A percentile compares a stretch with the other conserved stretches of the same genome.
phyloP scores from a whole-genome alignment of 108 stramenopile species.

The Nannochloropsis salina region DNA sequence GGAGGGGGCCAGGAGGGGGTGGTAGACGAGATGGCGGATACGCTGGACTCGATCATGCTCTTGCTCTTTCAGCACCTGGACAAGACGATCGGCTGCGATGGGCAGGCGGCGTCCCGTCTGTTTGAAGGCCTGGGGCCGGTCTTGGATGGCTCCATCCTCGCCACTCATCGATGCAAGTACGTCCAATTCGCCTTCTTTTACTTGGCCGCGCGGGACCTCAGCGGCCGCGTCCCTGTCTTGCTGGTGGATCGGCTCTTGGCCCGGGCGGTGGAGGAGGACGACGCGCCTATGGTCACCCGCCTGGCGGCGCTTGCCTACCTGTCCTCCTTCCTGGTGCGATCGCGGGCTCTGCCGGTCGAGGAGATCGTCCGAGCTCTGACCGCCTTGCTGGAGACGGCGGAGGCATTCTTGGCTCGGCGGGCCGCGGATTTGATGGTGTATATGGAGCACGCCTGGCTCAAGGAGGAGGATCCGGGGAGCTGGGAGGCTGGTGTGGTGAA shows the following conservation, averaged over 20 bases:
- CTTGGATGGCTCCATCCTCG: slow-evolving; percentile 72
- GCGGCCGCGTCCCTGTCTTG: background rate
- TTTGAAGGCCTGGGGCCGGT: slow-evolving; percentile 45
- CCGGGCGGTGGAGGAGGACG: background rate
- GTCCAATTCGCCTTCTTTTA: slow-evolving; percentile 85
- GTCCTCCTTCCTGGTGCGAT: slow-evolving; percentile 87
- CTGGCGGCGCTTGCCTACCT: slow-evolving; percentile 83
- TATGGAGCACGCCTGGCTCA: slow-evolving; percentile 19
- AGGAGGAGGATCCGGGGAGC: background rate
- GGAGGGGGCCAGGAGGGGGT: background rate
- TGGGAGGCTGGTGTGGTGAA: background rate
- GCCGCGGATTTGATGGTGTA: background rate
- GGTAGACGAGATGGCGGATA: slow-evolving; percentile 57
- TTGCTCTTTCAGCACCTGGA: slow-evolving; percentile 59
- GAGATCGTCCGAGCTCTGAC: slow-evolving; percentile 67
- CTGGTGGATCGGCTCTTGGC: background rate
- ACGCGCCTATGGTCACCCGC: slow-evolving; percentile 41
- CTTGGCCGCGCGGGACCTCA: slow-evolving; percentile 68
- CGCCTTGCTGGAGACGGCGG: slow-evolving; percentile 74
- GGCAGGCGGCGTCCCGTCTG: background rate
- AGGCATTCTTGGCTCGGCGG: slow-evolving; percentile 63
- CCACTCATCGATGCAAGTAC: slow-evolving; percentile 89
- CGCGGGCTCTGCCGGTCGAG: slow-evolving; percentile 67
- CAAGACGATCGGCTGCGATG: slow-evolving; percentile 26
- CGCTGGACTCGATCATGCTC: slow-evolving; percentile 63